These are phyloP conservation scores for Waltergamsia citrina DNA, from an alignment of 2,329 filamentous ascomycete species.

Conservation along the genomic window DNA sequence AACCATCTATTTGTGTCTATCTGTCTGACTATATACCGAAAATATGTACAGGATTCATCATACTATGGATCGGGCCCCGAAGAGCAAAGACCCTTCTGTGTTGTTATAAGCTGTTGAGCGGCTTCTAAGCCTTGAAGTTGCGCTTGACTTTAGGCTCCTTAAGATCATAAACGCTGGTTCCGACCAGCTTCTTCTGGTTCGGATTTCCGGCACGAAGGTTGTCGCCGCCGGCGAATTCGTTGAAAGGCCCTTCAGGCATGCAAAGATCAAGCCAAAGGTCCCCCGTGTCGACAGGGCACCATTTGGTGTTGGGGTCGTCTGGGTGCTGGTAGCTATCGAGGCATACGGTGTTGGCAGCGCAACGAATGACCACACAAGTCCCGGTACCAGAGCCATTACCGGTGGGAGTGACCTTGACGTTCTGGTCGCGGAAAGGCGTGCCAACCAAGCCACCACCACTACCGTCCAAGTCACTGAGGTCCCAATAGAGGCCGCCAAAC, in stretches of 20 bases:
- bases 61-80: too few species aligned
- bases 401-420: slow-evolving; percentile 3
- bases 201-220: too few species aligned
- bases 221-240: too few species aligned
- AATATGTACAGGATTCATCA: too few species aligned
- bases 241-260: neutral
- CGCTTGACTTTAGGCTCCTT: too few species aligned
- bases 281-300: slow-evolving; percentile 5
- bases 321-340: slow-evolving; percentile 6
- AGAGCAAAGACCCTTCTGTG: too few species aligned
- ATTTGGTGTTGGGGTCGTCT: slow-evolving; percentile 5
- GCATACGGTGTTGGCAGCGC: slow-evolving; percentile 1
- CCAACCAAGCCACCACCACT: slow-evolving; percentile 6
- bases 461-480: slow-evolving; percentile 7
- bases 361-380: slow-evolving; percentile 3
- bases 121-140: too few species aligned
- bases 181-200: too few species aligned
- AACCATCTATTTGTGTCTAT: too few species aligned
- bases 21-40: too few species aligned
- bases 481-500: slow-evolving; percentile 4
- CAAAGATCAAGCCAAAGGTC: slow-evolving; percentile 5
- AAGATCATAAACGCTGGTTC: too few species aligned
- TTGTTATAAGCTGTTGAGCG: too few species aligned
- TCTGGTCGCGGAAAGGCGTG: slow-evolving; percentile 5
- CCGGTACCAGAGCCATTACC: slow-evolving; percentile 3